Evolutionary conservation across 768 basidiomycete species (phyloP).

Genomic region (Collybiopsis confluens): DNA sequence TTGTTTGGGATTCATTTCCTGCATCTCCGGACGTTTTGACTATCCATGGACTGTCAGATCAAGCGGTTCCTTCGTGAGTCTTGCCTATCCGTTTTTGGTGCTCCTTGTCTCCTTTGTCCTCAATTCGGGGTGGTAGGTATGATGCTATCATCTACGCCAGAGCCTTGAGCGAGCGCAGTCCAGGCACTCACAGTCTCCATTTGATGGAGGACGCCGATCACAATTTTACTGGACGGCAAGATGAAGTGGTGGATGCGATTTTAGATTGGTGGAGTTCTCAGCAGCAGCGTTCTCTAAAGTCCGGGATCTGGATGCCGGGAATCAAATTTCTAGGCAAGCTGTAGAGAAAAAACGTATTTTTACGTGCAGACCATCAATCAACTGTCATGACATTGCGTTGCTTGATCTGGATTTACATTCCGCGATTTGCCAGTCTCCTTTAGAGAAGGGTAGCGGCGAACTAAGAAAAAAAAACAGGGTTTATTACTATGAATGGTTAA

Average conservation of each 20-base stretch:
- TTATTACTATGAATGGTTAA: too few species aligned
- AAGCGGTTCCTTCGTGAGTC: slow-evolving; percentile 65
- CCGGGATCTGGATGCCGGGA: slow-evolving; percentile 63
- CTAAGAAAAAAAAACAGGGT: background rate
- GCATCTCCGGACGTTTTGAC: slow-evolving; percentile 61
- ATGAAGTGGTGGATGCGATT: slow-evolving; percentile 64
- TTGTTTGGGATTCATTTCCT: slow-evolving; percentile 71
- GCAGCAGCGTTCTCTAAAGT: slow-evolving; percentile 41
- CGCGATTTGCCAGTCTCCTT: too few species aligned
- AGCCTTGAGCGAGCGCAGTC: slow-evolving; percentile 48
- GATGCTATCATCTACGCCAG: slow-evolving; percentile 70
- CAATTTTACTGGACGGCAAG: slow-evolving; percentile 67
- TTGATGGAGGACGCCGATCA: slow-evolving; percentile 75
- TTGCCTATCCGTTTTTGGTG: background rate
- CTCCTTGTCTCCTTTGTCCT: background rate
- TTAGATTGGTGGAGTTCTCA: slow-evolving; percentile 62
- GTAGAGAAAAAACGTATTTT: too few species aligned
- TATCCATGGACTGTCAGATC: slow-evolving; percentile 70
- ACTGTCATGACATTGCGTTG: too few species aligned
- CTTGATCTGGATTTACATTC: too few species aligned
- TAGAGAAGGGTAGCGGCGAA: background rate
- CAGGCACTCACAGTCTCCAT: slow-evolving; percentile 70
- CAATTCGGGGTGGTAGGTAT: slow-evolving; percentile 57
- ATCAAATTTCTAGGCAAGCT: slow-evolving; percentile 48
- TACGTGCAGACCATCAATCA: too few species aligned